Conservation (phyloP, 257 asterid species). For the Solanum virginianum region DNA sequence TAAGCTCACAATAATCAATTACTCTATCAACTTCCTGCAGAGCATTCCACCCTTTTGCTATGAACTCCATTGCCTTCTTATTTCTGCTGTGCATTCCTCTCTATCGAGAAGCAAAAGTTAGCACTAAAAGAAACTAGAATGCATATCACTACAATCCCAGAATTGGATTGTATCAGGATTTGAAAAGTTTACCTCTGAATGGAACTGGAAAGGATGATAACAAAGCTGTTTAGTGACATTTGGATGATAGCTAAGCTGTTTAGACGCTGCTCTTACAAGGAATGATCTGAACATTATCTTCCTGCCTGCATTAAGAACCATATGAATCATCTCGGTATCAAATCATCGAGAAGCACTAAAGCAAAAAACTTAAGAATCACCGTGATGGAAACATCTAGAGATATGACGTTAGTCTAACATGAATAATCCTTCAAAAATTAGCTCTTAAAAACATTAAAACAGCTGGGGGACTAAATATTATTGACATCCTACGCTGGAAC, state of each 20-base stretch:
- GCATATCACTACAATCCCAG: not conserved
- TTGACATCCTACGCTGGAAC: not conserved
- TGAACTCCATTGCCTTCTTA: slow-evolving; percentile 74
- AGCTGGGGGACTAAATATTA: not conserved
- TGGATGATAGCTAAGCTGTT: not conserved
- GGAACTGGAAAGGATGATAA: slow-evolving; percentile 19
- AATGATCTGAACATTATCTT: slow-evolving; percentile 36
- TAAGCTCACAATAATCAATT: slow-evolving; percentile 67
- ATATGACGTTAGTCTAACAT: not conserved
- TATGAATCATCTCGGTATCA: not conserved
- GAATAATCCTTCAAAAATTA: not conserved
- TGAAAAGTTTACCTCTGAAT: slow-evolving; percentile 22
- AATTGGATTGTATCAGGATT: not conserved
- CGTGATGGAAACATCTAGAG: not conserved
- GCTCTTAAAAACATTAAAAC: no score
- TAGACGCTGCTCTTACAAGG: slow-evolving; percentile 12
- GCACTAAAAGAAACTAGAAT: not conserved
- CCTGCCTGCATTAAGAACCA: not conserved
- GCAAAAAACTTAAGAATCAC: not conserved
- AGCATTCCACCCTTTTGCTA: slow-evolving; percentile 87
- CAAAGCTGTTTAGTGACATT: not conserved
- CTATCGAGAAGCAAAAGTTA: slow-evolving; percentile 11
- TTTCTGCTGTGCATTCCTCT: slow-evolving; percentile 81
- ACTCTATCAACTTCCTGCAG: slow-evolving; percentile 90
- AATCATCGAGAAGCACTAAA: not conserved